Evolutionary conservation across 2,329 filamentous ascomycete species (phyloP), one percentile per base, ranked within the genome.

Genomic region (Corniculantispora saksenae): DNA sequence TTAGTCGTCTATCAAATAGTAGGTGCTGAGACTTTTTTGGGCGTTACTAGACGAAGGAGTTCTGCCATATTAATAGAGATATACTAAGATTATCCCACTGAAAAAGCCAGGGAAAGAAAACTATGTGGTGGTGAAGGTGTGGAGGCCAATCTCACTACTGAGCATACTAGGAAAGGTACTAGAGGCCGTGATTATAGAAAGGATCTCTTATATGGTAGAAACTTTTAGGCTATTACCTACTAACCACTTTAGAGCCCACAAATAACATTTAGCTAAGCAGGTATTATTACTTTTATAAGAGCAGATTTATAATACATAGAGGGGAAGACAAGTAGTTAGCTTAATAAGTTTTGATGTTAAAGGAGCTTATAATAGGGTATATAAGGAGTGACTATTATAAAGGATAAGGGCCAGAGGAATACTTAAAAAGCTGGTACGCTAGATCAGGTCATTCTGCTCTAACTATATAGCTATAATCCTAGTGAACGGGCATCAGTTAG

Each of bases 351-450:
- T 80, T 58, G 74, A 80, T 68, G 69, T 80, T 2, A 79, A 80
- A 66, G 76, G 77, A 23, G 77, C 75, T 59, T 80, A 77, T 64
- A 80, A 80, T 56, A 70, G 78, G 19, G 75, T 80, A 17, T 76
- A 67, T 29, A 77, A 77, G 64, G 71, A 77, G 51, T 63, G 74
- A 68, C 63, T 72, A 8, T 25, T 71, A 27, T 51, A 69, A 53
- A 67, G 68, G 56, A 57, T 72, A 29, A 55, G 38, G 40, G 70
- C 66, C 17, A 54, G 73, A 61, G 67, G 69, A 6, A 70, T 75
- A n/a, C 71, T 67, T 6, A 27, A 61, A 21, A 50, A 43, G 1
- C 55, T 70, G 21, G 38, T 69, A 1, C 21, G 43, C 10, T 73
- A 59, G 71, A 67, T 73, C 7, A 64, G 68, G 3, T 66, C 70